Evolutionary conservation across 2,329 filamentous ascomycete genomes (phyloP).

Genomic region (Dichotomopilus funicola): DNA sequence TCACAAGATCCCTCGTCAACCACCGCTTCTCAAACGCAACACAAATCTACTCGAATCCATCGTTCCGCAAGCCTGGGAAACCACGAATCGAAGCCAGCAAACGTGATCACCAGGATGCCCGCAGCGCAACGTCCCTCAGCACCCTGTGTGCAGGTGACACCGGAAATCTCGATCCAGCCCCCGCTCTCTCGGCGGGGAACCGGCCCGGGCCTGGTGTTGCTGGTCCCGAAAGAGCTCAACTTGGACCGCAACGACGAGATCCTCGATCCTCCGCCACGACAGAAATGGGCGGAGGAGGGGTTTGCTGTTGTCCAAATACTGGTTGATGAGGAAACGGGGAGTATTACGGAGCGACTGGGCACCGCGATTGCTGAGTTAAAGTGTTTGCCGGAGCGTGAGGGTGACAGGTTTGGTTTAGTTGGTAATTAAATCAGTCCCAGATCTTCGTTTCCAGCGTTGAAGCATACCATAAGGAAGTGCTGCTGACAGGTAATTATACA

Average conservation of each 20-base stretch:
- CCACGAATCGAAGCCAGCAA: not conserved
- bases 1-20: too few relatives aligned
- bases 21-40: too few relatives aligned
- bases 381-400: slow-evolving; percentile 27
- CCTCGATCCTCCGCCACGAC: slow-evolving; percentile 45
- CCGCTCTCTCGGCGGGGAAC: slow-evolving; percentile 26
- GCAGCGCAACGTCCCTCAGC: not conserved
- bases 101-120: not conserved
- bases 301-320: slow-evolving; percentile 54
- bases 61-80: not conserved
- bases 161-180: slow-evolving; percentile 16
- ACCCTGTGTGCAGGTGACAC: slow-evolving; percentile 1
- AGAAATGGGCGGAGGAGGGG: slow-evolving; percentile 69
- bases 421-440: slow-evolving; percentile 23
- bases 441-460: too few relatives aligned
- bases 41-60: too few relatives aligned
- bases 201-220: slow-evolving; percentile 25
- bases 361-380: slow-evolving; percentile 14
- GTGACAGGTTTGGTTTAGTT: slow-evolving; percentile 34
- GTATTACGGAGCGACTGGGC: not conserved
- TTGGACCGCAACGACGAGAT: slow-evolving; percentile 16
- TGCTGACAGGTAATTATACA: not conserved
- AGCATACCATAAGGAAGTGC: not conserved
- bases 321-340: slow-evolving; percentile 5
- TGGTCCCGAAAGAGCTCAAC: slow-evolving; percentile 14